Base-by-base conservation (phyloP, 768 basidiomycete species). In the Trametopsis cervina region DNA sequence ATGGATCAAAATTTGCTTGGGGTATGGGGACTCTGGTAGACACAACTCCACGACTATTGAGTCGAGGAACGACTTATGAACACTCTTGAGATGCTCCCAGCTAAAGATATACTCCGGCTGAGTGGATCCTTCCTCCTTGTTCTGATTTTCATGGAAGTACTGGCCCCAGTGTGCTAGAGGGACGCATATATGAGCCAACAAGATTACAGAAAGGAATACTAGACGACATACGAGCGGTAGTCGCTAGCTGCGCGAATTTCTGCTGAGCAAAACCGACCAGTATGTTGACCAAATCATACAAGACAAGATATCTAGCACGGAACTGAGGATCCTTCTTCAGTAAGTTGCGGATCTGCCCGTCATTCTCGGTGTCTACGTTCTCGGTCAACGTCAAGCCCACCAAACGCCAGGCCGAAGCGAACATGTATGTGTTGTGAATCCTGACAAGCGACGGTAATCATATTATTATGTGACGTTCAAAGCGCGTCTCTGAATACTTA, bases 1-100 rank as follows among this genome's bases (percentile, higher is more conserved):
- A 48, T 78, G 72, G 55, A 78, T 80, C 21, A 92, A 61, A 37
- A 89, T 69, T 43, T 74, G 71, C 59, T 76, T 78, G 4, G 86
- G 83, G 63, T 85, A 86, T 0, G 72, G 69, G 2, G 81, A 80
- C 40, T 71, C 67, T 4, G 89, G 89, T 53, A 91, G 82, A 57
- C 83, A 86, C 4, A 92, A 65, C 60, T 92, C 89, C 50, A 91
- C 77, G 52, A 92, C 76, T 49, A 90, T 85, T 0, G 86, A 88
- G 63, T 90, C 89, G 42, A 90, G 64, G 66, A 89, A 89, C 3
- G 89, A 91, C 56, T 75, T 73, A 55, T 84, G 79, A 18, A 82
- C 81, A 24, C 71, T 71, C 55, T 78, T 77, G 51, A 87, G 63
- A 43, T 73, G 73, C 5, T 53, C 66, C 77, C 77, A 82, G 55